A percentile compares a stretch with the other conserved stretches of the same genome.
These are phyloP conservation scores for Diaporthe australafricana DNA, from an alignment of 2,329 filamentous ascomycete species.

Conservation along the genomic window DNA sequence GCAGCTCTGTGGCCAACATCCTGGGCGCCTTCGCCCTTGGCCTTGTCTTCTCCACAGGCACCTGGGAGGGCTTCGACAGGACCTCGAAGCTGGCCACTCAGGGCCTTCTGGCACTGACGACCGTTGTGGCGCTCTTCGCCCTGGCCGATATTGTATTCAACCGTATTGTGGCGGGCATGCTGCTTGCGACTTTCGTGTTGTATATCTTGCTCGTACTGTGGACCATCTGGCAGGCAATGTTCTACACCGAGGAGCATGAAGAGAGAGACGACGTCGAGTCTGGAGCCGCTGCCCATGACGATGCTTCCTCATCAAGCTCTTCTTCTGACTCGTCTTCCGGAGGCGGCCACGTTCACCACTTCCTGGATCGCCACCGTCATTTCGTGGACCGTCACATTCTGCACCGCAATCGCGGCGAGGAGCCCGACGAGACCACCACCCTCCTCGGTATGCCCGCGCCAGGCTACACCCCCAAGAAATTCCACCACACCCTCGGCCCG, in stretches of 20 bases:
- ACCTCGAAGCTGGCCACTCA: slow-evolving; percentile 60
- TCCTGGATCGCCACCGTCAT: slow-evolving; percentile 16
- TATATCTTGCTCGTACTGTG: slow-evolving; percentile 58
- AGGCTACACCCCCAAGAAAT: slow-evolving; percentile 8
- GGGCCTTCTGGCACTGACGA: slow-evolving; percentile 56
- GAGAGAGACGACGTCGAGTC: slow-evolving; percentile 48
- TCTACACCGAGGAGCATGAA: slow-evolving; percentile 52
- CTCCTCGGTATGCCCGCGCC: slow-evolving; percentile 24
- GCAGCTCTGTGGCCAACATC: slow-evolving; percentile 66
- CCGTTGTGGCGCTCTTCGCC: slow-evolving; percentile 49
- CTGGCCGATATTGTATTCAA: slow-evolving; percentile 42
- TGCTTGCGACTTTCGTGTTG: slow-evolving; percentile 55
- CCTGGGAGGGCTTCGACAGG: slow-evolving; percentile 53
- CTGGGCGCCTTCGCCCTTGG: slow-evolving; percentile 66
- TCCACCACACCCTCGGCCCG: slow-evolving; percentile 31
- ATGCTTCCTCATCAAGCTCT: slow-evolving; percentile 49
- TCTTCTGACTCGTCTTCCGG: slow-evolving; percentile 53
- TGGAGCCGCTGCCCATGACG: slow-evolving; percentile 40
- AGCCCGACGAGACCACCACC: slow-evolving; percentile 29
- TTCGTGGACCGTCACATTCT: slow-evolving; percentile 10
- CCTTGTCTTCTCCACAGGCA: slow-evolving; percentile 53
- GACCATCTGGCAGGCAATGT: slow-evolving; percentile 56
- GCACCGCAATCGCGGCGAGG: neutral
- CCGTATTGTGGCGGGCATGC: slow-evolving; percentile 48
- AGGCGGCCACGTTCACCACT: neutral